Percentiles rank a stretch among this genome's conserved stretches.
These are phyloP conservation scores for Hypoxylon cercidicola DNA, from an alignment of 495 filamentous ascomycete genomes.

Conservation along the genomic window DNA sequence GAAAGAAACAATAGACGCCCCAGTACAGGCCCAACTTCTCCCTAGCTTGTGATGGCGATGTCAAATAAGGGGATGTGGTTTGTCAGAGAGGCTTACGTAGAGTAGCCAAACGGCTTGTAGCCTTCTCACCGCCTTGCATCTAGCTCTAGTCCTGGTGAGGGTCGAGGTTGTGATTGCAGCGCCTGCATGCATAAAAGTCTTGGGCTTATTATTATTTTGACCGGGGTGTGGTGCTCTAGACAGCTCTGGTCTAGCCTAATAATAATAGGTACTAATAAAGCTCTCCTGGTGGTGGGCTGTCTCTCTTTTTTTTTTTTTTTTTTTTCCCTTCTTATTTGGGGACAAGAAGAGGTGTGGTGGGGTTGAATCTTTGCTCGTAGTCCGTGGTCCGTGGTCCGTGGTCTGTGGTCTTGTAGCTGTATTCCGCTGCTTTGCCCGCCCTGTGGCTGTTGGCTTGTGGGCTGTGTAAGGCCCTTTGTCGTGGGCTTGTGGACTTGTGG, in stretches of 20 bases:
- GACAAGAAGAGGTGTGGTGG: slow-evolving; percentile 35
- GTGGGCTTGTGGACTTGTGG: slow-evolving; percentile 4
- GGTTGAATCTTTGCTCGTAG: slow-evolving; percentile 25
- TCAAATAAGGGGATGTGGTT: slow-evolving; percentile 41
- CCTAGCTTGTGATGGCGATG: slow-evolving; percentile 32
- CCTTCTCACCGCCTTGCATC: slow-evolving; percentile 46
- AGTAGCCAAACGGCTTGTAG: slow-evolving; percentile 44
- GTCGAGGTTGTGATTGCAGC: slow-evolving; percentile 42
- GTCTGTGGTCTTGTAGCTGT: slow-evolving; percentile 1
- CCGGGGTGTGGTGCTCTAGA: slow-evolving; percentile 32
- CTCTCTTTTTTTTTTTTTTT: too few species aligned
- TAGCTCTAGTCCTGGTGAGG: slow-evolving; percentile 38
- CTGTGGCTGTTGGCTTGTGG: slow-evolving; percentile 17
- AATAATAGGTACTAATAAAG: slow-evolving; percentile 33
- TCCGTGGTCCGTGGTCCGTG: slow-evolving; percentile 22
- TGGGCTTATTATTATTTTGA: slow-evolving; percentile 16
- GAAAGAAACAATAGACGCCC: slow-evolving; percentile 24
- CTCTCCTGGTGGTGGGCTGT: slow-evolving; percentile 34
- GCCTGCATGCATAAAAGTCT: slow-evolving; percentile 42
- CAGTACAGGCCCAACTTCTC: slow-evolving; percentile 22
- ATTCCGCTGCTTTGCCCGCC: neutral
- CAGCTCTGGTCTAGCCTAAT: slow-evolving; percentile 40
- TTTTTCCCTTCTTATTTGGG: neutral
- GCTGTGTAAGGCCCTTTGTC: too few species aligned
- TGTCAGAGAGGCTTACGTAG: slow-evolving; percentile 44